Base-by-base conservation (phyloP, 805 yeast species). In the Torulaspora microellipsoides region DNA sequence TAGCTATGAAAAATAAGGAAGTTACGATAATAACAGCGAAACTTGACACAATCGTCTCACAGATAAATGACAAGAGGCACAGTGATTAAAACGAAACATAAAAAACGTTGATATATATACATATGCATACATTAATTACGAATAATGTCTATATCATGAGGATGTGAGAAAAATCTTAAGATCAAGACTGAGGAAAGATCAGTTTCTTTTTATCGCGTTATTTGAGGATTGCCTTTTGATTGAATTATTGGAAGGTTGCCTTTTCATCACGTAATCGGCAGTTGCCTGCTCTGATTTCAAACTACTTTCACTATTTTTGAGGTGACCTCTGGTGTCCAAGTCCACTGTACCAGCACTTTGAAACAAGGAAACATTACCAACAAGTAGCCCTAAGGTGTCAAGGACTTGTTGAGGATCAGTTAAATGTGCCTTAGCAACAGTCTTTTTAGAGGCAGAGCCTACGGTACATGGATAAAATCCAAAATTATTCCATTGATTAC, bases 391-490 rank as follows among this genome's bases (percentile, higher is more conserved):
- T 53, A 90, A 67, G 1, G 95, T 85, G 45, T 88, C 95, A 45
- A 90, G 64, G 2, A 90, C 96, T 58, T 85, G 91, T 28, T 74
- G 68, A 4, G 96, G 95, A 59, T 88, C 93, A 34, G 81, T 75
- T 58, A 90, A 70, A 62, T 90, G 95, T 15, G 95, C 81, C 32
- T 85, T 82, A 0, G 96, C 97, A 20, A 79, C 76, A 0, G 97
- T 90, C 52, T 77, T 73, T 63, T 89, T 89, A 8, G 88, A 80
- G 0, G 96, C 91, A 3, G 96, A 95, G 0, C 97, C 97, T 36
- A 90, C 95, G 15, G 95, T 86, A 27, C 87, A 89, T 0, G 96
- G 90, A 60, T 80, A 85, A 38, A 89, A 68, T 12, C 91, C 85
- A 62, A 76, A 76, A 36, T 72, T 60, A 27, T 75, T 78, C 54